A percentile compares a stretch with the other conserved stretches of the same genome.
These are phyloP conservation scores for Lomentospora prolificans DNA, from an alignment of 2,329 filamentous ascomycete species.

Conservation along the genomic window DNA sequence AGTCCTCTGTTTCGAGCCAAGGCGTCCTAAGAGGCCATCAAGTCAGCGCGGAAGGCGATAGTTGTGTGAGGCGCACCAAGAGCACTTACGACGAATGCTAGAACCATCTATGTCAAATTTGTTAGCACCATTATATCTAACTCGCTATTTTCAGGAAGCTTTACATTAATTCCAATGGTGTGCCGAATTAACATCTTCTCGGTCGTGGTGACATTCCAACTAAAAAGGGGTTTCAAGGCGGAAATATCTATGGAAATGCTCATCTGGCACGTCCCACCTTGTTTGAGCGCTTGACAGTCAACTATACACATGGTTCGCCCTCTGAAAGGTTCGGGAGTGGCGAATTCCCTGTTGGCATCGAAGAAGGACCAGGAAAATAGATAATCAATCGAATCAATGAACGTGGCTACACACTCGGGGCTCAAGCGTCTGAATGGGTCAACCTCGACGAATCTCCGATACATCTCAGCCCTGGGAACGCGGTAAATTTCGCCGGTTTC, in stretches of 20 bases:
- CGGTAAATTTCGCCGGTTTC: neutral
- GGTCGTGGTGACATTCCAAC: neutral
- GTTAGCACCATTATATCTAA: no score
- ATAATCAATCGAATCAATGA: neutral
- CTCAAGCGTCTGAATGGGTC: neutral
- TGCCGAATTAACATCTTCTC: constrained; percentile 4
- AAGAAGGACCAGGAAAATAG: constrained; percentile 8
- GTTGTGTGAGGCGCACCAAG: neutral
- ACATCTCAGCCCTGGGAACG: constrained; percentile 1
- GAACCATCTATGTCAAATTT: neutral
- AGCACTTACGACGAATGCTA: neutral
- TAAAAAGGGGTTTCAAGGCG: neutral
- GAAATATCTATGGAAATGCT: constrained; percentile 1
- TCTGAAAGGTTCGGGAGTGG: neutral
- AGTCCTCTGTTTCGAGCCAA: constrained; percentile 2
- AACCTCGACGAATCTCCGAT: neutral
- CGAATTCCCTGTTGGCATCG: neutral
- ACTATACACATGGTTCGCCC: constrained; percentile 5
- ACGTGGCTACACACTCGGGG: neutral
- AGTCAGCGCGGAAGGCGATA: no score
- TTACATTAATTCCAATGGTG: constrained; percentile 4
- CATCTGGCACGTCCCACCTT: neutral
- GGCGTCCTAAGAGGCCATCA: constrained; percentile 6
- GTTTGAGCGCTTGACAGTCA: neutral
- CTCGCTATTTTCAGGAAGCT: neutral